These are phyloP conservation scores for Sugiyamaella novakii DNA, from an alignment of 1,139 yeast genomes.

Conservation along the genomic window DNA sequence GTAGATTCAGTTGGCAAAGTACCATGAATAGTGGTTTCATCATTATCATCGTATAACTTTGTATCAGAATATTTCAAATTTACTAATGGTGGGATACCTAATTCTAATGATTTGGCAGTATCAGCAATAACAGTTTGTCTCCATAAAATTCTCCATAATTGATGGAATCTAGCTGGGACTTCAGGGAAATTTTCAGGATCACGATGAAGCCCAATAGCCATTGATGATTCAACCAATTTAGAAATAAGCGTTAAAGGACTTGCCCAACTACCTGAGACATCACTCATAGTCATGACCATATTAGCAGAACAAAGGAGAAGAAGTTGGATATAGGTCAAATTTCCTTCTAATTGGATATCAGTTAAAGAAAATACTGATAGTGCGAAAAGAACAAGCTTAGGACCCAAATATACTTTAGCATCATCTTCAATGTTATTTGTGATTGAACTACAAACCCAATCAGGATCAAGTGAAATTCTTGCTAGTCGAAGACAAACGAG, in stretches of 20 bases:
- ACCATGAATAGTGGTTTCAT: conserved; percentile 5
- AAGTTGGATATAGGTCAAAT: conserved; percentile 27
- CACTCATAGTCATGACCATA: conserved; percentile 23
- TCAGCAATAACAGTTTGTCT: conserved; percentile 30
- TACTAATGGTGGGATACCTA: conserved; percentile 26
- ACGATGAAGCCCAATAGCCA: conserved; percentile 30
- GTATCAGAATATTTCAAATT: conserved; percentile 28
- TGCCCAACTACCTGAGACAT: conserved; percentile 23
- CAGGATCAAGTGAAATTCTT: conserved; percentile 19
- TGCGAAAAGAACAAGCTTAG: conserved; percentile 20
- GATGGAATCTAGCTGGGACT: conserved; percentile 20
- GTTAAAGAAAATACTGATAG: conserved; percentile 23
- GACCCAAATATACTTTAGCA: conserved; percentile 21
- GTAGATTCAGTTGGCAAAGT: conserved; percentile 7
- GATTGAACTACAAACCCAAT: conserved; percentile 20
- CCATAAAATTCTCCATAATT: conserved; percentile 31
- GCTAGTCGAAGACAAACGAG: conserved; percentile 27
- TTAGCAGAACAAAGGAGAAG: conserved; percentile 23
- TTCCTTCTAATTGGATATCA: conserved; percentile 25
- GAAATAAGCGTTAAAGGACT: conserved; percentile 19
- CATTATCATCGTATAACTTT: conserved; percentile 20
- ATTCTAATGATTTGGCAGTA: conserved; percentile 24
- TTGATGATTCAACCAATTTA: conserved; percentile 26
- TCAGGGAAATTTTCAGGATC: conserved; percentile 28
- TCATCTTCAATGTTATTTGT: conserved; percentile 22